These are phyloP conservation scores for Colletotrichum lentis DNA, from an alignment of 2,329 filamentous ascomycete genomes.

Conservation along the genomic window DNA sequence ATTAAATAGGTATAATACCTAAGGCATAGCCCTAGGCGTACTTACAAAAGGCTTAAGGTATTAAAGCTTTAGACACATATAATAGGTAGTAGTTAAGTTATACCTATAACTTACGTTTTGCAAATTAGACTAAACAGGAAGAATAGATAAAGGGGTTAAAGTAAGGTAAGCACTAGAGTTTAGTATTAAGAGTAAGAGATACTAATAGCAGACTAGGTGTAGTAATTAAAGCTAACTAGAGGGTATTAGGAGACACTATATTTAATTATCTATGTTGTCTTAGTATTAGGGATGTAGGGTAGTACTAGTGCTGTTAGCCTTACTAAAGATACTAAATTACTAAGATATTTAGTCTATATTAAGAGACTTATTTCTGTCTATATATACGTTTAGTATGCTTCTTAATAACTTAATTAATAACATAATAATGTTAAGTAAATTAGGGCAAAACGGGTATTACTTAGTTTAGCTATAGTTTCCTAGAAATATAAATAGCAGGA, in stretches of 20 bases:
- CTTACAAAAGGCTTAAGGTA: background rate
- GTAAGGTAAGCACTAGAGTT: background rate
- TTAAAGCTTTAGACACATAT: background rate
- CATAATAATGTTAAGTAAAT: background rate
- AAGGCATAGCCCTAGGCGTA: background rate
- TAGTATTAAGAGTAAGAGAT: background rate
- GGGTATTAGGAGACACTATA: background rate
- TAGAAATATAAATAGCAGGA: background rate
- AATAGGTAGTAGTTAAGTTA: background rate
- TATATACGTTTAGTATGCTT: background rate
- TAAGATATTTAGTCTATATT: background rate
- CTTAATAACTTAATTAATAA: background rate
- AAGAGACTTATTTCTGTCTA: background rate
- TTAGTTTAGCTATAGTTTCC: background rate
- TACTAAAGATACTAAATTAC: background rate
- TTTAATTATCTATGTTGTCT: background rate
- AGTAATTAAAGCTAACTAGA: background rate
- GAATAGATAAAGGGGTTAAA: background rate
- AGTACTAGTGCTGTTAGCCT: background rate
- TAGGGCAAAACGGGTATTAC: background rate
- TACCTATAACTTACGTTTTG: background rate
- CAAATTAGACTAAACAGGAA: background rate
- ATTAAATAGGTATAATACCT: conserved; percentile 1
- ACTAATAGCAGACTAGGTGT: background rate
- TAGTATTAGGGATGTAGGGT: background rate